Evolutionary conservation across 31 red algal species (phyloP), one percentile per base, ranked within the genome.

Genomic region (Asparagopsis taxiformis): DNA sequence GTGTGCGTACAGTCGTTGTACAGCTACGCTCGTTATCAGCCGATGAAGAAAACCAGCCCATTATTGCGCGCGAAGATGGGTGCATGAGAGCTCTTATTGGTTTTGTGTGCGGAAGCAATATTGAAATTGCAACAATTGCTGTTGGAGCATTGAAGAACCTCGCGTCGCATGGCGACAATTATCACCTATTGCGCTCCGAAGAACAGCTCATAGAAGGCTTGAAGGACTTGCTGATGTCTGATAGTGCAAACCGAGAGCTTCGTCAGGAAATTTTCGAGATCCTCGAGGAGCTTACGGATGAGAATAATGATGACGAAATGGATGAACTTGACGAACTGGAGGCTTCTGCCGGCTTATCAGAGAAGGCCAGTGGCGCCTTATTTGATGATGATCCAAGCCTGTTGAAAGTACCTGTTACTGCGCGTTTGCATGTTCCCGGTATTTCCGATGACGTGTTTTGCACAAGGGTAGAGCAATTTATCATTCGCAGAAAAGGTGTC

Each of bases 21-120:
- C 83, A 88, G 35, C 56, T 84, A 38, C 68, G 37, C n/a, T 58
- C 85, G 10, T 72, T 84, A 30, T 49, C 76, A 22, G 68, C 66
- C 68, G 36, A 78, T 29, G 31, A 43, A 2, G 91, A 94, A 48
- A 94, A 94, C 75, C 91, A 94, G 72, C 91, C 91, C 62, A 94
- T 94, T 31, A 84, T 94, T 50, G 91, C 91, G 16, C 51, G 91
- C 2, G 91, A 94, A 62, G 91, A 94, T 21, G 91, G 91, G 24
- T 92, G 89, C 32, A 64, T 92, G 43, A 54, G 81, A 53, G 91
- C 91, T 20, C 70, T 94, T 11, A 65, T 76, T 26, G 54, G 57
- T 35, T 94, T 94, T 53, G 65, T 94, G 26, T 48, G 50, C 28
- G 67, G 57, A 5, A 8, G 68, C 31, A 35, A 83, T 49, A 44